Percentiles rank a stretch among this genome's conserved stretches.
phyloP scores from a whole-genome alignment of 352 stramenopile genomes.

The Globisporangium paroecandrum region DNA sequence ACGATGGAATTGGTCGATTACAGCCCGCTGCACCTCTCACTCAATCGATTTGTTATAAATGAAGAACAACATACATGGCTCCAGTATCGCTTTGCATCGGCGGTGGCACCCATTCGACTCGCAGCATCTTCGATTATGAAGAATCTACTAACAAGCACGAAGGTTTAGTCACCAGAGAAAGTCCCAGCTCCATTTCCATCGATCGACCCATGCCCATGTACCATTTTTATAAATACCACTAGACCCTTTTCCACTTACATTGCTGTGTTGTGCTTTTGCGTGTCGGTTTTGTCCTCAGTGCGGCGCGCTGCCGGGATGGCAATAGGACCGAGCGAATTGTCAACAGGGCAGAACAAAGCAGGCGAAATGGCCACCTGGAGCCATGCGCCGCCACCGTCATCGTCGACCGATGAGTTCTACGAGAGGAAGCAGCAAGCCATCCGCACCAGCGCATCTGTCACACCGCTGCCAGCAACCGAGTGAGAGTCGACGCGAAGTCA shows the following conservation, averaged over 20 bases:
- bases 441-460: neutral
- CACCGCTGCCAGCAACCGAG: neutral
- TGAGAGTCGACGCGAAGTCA: neutral
- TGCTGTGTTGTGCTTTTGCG: neutral
- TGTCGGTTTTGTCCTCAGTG: neutral
- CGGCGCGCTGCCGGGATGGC: neutral
- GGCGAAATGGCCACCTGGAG: neutral
- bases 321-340: neutral
- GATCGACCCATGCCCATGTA: neutral
- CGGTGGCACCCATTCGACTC: neutral
- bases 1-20: neutral
- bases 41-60: neutral
- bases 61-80: neutral
- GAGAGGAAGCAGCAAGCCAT: neutral
- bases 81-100: neutral
- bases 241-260: neutral
- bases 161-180: neutral
- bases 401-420: neutral
- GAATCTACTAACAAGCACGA: neutral
- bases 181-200: neutral
- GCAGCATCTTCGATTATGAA: neutral
- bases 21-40: neutral
- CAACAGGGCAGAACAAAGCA: neutral
- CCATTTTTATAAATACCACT: constrained; percentile 1
- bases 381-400: neutral